Evolutionary conservation across 441 rosid species (phyloP).

Genomic region (Erodium texanum): DNA sequence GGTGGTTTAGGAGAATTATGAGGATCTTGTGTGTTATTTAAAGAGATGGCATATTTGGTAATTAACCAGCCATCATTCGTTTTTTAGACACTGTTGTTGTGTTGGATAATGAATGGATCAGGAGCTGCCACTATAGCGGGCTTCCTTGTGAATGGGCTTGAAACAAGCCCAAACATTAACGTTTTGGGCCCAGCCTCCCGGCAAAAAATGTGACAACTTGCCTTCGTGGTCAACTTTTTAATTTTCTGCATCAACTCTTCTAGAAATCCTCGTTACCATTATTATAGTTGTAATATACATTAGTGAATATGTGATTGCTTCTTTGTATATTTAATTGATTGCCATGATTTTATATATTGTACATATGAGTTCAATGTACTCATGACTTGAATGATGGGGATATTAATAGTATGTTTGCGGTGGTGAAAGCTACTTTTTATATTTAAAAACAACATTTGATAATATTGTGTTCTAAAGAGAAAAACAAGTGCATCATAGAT

Average conservation of each 20-base stretch:
- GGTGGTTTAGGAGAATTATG: background rate
- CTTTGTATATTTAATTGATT: background rate
- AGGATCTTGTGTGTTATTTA: background rate
- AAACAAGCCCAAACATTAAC: no score
- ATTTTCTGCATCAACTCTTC: background rate
- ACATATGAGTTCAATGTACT: background rate
- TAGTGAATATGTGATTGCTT: background rate
- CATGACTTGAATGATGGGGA: background rate
- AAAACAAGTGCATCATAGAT: conserved; percentile 28
- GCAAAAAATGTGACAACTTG: no score
- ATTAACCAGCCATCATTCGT: background rate
- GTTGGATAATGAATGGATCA: background rate
- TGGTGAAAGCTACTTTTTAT: conserved; percentile 19
- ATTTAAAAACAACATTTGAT: conserved; percentile 1
- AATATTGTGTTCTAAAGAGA: conserved; percentile 20
- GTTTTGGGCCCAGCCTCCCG: no score
- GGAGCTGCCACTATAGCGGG: background rate
- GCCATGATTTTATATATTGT: background rate
- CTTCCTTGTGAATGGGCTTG: no score
- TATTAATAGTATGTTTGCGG: background rate
- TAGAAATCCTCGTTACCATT: background rate
- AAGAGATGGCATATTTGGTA: background rate
- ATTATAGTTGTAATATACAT: background rate
- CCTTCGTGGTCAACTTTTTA: background rate
- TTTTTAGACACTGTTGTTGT: no score